Conservation (phyloP, 176 grass and related monocot species). For the Cenchrus fungigraminus region DNA sequence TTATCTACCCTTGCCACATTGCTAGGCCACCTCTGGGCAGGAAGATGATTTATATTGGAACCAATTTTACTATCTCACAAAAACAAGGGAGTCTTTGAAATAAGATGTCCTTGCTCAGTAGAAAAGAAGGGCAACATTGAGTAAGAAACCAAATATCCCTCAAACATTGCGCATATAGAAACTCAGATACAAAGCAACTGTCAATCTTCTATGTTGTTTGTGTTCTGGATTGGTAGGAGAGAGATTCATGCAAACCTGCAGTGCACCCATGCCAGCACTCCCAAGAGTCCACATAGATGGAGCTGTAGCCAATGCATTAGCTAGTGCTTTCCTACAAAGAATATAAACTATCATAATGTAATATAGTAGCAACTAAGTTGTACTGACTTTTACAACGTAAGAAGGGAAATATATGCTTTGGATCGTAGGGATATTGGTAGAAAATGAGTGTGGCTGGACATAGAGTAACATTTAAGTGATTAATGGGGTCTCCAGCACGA, state of each 20-base stretch:
- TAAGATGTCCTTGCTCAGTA: neutral
- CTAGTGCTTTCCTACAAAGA: constrained; percentile 92
- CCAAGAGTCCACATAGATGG: constrained; percentile 98
- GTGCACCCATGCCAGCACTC: constrained; percentile 95
- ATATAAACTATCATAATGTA: constrained; percentile 24
- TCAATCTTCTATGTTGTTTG: no score
- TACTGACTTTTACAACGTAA: no score
- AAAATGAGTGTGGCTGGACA: neutral
- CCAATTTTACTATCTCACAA: neutral
- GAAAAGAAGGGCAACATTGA: neutral
- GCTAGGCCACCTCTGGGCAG: neutral
- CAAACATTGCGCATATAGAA: neutral
- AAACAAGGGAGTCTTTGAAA: neutral
- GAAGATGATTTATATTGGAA: neutral
- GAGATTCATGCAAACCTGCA: constrained; percentile 66
- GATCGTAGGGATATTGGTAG: no score
- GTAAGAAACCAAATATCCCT: constrained; percentile 1
- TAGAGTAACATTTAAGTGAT: constrained; percentile 2
- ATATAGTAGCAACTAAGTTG: neutral
- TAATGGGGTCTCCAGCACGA: neutral
- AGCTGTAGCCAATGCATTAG: constrained; percentile 91
- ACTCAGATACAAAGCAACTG: no score
- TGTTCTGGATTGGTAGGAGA: neutral
- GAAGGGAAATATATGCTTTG: no score
- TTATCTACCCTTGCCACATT: neutral